A percentile compares a stretch with the other conserved stretches of the same genome.
Evolutionary conservation across 768 basidiomycete genomes (phyloP).

Genomic region (Macrolepiota albuminosa): DNA sequence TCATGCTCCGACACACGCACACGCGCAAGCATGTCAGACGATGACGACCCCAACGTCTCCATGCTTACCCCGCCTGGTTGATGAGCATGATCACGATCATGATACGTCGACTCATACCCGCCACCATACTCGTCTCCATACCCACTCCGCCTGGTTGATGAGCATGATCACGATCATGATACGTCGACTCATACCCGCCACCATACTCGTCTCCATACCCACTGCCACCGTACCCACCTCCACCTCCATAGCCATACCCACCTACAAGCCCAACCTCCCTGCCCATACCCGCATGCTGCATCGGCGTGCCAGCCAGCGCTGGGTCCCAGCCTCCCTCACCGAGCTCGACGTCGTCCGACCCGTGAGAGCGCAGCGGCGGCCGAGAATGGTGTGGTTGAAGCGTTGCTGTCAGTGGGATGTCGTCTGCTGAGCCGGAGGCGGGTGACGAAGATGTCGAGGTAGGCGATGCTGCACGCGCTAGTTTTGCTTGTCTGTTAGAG

Average conservation of each 20-base stretch:
- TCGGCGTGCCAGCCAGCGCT: constrained; percentile 8
- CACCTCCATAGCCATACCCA: background rate
- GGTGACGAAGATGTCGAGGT: constrained; percentile 15
- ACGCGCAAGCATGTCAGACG: background rate
- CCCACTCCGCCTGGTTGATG: background rate
- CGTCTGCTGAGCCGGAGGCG: constrained; percentile 22
- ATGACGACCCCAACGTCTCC: background rate
- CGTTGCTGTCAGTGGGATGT: constrained; percentile 31
- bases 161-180: background rate
- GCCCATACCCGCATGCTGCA: constrained; percentile 8
- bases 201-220: too few relatives aligned
- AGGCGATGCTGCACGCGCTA: constrained; percentile 23
- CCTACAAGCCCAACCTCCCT: background rate
- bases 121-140: background rate
- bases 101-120: background rate
- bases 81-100: too few relatives aligned
- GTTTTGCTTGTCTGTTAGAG: constrained; percentile 47
- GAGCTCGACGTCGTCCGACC: background rate
- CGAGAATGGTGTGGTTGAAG: background rate
- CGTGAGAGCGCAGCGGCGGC: background rate
- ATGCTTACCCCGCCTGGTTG: background rate
- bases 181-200: background rate
- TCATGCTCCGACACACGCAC: too few relatives aligned
- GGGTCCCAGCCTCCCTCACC: background rate
- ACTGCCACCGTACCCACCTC: too few relatives aligned